phyloP scores from a whole-genome alignment of 176 grass and related monocot species.

The Oryza punctata region DNA sequence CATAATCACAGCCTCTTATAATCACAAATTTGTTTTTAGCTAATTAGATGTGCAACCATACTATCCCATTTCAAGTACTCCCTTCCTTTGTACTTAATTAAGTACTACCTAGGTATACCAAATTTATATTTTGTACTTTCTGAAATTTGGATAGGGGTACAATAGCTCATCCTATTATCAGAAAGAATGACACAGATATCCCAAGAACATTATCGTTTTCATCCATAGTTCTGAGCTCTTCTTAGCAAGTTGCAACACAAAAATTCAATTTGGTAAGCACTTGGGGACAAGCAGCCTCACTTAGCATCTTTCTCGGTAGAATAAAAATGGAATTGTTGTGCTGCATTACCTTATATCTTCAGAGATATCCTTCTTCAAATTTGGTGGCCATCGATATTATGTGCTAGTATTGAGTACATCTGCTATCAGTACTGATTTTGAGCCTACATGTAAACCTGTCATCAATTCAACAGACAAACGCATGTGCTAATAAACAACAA shows the following conservation, averaged over 20 bases:
- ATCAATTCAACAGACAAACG: constrained; percentile 38
- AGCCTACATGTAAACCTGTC: constrained; percentile 27
- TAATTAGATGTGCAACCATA: neutral
- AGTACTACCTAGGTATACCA: neutral
- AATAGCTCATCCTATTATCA: neutral
- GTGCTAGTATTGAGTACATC: neutral
- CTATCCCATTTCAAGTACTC: neutral
- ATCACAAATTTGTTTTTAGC: constrained; percentile 5
- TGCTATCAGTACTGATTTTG: neutral
- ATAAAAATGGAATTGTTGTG: neutral
- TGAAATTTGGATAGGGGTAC: neutral
- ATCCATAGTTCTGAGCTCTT: neutral
- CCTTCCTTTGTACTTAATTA: neutral
- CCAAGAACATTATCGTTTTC: neutral
- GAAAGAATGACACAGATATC: neutral
- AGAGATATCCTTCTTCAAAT: constrained; percentile 16
- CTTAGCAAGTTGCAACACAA: neutral
- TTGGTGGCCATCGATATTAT: constrained; percentile 23
- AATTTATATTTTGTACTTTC: neutral
- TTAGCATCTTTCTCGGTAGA: neutral
- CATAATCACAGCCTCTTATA: neutral
- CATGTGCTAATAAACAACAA: constrained; percentile 18
- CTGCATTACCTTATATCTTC: constrained; percentile 27
- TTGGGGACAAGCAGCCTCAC: neutral
- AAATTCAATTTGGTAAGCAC: neutral